Evolutionary conservation across 1,139 yeast genomes (phyloP).

Genomic region (Zygosaccharomyces pseudobailii): DNA sequence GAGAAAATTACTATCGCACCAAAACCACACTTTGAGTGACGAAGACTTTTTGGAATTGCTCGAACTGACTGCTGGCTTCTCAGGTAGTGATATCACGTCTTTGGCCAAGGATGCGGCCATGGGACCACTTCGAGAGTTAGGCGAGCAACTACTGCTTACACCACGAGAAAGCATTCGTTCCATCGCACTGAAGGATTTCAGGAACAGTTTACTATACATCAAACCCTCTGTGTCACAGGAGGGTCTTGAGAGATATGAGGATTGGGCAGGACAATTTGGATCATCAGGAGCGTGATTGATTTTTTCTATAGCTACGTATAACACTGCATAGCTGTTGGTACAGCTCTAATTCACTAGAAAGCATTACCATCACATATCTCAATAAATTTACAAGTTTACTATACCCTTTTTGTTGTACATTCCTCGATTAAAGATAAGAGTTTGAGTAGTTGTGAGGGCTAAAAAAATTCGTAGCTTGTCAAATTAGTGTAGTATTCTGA

Average conservation of each 20-base stretch:
- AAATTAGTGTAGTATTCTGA: too few species aligned
- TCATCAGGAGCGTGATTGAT: conserved; percentile 70
- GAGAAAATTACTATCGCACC: conserved; percentile 62
- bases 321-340: neutral
- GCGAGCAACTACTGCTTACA: conserved; percentile 79
- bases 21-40: conserved; percentile 65
- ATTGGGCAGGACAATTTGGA: conserved; percentile 89
- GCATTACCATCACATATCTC: neutral
- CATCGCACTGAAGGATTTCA: conserved; percentile 69
- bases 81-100: conserved; percentile 94
- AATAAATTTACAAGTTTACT: neutral
- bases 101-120: conserved; percentile 96
- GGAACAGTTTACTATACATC: conserved; percentile 70
- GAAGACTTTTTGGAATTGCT: conserved; percentile 60
- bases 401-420: too few species aligned
- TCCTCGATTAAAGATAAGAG: too few species aligned
- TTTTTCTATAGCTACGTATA: neutral
- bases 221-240: conserved; percentile 89
- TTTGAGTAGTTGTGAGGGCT: too few species aligned
- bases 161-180: conserved; percentile 85
- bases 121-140: conserved; percentile 92
- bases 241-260: conserved; percentile 73
- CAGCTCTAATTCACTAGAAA: neutral
- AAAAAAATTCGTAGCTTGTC: too few species aligned
- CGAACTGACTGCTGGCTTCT: conserved; percentile 68